These are phyloP conservation scores for Hypoxylon fuscum DNA, from an alignment of 495 filamentous ascomycete species.

Conservation along the genomic window DNA sequence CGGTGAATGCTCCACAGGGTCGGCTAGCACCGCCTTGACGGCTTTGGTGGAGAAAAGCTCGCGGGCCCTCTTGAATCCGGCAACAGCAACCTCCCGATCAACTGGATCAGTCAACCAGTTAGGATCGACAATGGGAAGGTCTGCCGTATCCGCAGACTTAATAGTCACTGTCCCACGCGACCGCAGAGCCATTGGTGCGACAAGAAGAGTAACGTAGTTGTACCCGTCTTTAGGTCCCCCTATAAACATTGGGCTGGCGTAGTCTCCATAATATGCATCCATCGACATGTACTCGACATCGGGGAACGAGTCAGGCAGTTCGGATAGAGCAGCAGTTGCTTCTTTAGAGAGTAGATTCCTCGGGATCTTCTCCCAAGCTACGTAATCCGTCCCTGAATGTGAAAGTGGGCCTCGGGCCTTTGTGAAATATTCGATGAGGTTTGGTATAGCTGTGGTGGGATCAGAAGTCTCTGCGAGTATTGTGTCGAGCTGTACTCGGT, in stretches of 20 bases:
- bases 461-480: slow-evolving; percentile 47
- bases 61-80: slow-evolving; percentile 64
- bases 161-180: slow-evolving; percentile 66
- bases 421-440: slow-evolving; percentile 39
- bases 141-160: slow-evolving; percentile 49
- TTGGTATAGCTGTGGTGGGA: slow-evolving; percentile 41
- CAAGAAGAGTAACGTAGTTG: slow-evolving; percentile 45
- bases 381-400: slow-evolving; percentile 54
- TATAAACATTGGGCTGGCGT: slow-evolving; percentile 44
- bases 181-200: slow-evolving; percentile 51
- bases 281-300: slow-evolving; percentile 61
- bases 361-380: slow-evolving; percentile 60
- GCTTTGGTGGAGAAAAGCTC: slow-evolving; percentile 51
- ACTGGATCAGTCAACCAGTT: slow-evolving; percentile 62
- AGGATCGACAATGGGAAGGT: slow-evolving; percentile 61
- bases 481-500: slow-evolving; percentile 54
- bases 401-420: slow-evolving; percentile 51
- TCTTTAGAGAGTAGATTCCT: slow-evolving; percentile 26
- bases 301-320: slow-evolving; percentile 64
- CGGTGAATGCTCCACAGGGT: slow-evolving; percentile 57
- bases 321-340: slow-evolving; percentile 45
- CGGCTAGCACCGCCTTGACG: slow-evolving; percentile 49
- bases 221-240: slow-evolving; percentile 32
- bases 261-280: slow-evolving; percentile 55
- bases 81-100: slow-evolving; percentile 63